Percentiles rank a stretch among this genome's conserved stretches.
phyloP scores from a whole-genome alignment of 495 filamentous ascomycete species.

The Staphylotrichum tortipilum region DNA sequence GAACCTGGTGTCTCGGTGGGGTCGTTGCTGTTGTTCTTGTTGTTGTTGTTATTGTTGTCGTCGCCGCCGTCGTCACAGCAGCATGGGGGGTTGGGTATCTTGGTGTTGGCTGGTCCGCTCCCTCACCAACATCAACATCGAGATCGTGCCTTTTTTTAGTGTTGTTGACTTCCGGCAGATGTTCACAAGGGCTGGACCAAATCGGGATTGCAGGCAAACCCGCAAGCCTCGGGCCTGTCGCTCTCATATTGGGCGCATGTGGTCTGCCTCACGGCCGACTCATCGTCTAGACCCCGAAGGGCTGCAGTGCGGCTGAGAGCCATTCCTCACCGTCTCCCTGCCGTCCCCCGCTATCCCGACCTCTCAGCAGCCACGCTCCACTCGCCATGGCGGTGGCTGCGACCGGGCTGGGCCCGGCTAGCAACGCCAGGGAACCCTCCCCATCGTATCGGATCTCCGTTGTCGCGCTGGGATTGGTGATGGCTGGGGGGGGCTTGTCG shows the following conservation, averaged over 20 bases:
- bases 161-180: not conserved
- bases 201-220: constrained; percentile 8
- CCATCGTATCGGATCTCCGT: not conserved
- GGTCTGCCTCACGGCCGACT: not conserved
- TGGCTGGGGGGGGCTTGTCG: not conserved
- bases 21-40: too few relatives aligned
- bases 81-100: too few relatives aligned
- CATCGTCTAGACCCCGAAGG: constrained; percentile 13
- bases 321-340: constrained; percentile 4
- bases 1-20: too few relatives aligned
- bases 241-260: constrained; percentile 15
- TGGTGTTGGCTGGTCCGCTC: not conserved
- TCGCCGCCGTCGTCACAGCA: not conserved
- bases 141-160: too few relatives aligned
- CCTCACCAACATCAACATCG: not conserved
- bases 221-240: not conserved
- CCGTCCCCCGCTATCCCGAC: constrained; percentile 9
- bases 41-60: not conserved
- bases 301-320: constrained; percentile 24
- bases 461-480: constrained; percentile 19
- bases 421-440: constrained; percentile 1
- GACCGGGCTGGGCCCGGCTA: not conserved
- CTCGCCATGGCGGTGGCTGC: constrained; percentile 15
- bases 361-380: constrained; percentile 7
- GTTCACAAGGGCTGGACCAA: not conserved